Evolutionary conservation across 2,329 filamentous ascomycete species (phyloP).

Genomic region (Trichoderma arundinaceum): DNA sequence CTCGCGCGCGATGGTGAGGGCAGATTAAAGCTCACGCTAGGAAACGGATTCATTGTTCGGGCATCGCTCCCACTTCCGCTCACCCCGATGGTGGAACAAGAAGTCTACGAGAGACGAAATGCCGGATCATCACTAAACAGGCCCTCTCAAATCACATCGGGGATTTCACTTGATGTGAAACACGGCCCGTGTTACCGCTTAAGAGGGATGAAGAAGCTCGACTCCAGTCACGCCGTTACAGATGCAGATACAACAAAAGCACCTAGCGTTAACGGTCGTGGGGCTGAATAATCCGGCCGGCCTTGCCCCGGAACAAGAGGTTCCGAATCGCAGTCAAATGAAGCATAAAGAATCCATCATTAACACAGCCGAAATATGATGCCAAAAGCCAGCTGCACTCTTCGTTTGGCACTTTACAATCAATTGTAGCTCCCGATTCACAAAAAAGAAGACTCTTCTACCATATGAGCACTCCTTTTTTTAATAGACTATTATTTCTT

Average conservation of each 20-base stretch:
- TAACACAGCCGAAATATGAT: too few species aligned
- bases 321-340: background rate
- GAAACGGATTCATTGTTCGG: slow-evolving; percentile 30
- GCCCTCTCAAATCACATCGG: background rate
- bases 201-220: background rate
- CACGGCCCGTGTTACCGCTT: background rate
- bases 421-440: background rate
- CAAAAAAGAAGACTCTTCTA: background rate
- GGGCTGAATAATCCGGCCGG: slow-evolving; percentile 1
- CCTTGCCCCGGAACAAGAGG: slow-evolving; percentile 2
- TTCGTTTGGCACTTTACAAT: background rate
- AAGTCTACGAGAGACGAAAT: background rate
- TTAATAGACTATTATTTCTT: background rate
- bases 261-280: too few species aligned
- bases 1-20: too few species aligned
- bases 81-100: slow-evolving; percentile 9
- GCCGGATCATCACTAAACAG: slow-evolving; percentile 20
- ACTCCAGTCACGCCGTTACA: background rate
- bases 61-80: background rate
- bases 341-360: background rate
- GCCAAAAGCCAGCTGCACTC: too few species aligned
- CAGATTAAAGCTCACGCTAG: slow-evolving; percentile 26
- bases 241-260: too few species aligned
- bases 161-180: background rate
- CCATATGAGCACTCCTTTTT: background rate